Evolutionary conservation across 2,329 filamentous ascomycete genomes (phyloP).

Genomic region (Claviceps capensis): DNA sequence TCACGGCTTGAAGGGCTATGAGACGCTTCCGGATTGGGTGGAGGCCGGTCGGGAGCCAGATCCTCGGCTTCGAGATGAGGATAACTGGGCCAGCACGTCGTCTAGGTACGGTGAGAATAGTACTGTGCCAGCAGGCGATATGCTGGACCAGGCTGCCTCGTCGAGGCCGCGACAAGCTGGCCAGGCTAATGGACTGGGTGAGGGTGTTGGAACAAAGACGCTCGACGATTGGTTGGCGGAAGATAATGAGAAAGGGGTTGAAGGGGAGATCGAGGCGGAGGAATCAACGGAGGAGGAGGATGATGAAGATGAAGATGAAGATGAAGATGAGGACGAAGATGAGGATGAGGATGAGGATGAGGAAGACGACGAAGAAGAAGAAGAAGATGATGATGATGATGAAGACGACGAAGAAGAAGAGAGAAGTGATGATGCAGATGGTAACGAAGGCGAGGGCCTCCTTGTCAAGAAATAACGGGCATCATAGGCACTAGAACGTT

Average conservation of each 20-base stretch:
- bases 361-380: background rate
- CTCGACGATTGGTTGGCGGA: constrained; percentile 89
- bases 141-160: constrained; percentile 42
- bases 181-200: constrained; percentile 37
- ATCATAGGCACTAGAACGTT: no score
- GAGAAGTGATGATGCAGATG: constrained; percentile 32
- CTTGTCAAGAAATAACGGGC: constrained; percentile 22
- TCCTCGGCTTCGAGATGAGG: constrained; percentile 52
- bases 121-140: constrained; percentile 45
- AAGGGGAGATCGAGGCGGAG: constrained; percentile 37
- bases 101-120: constrained; percentile 20
- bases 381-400: constrained; percentile 34
- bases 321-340: constrained; percentile 36
- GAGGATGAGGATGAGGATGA: constrained; percentile 36
- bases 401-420: constrained; percentile 15
- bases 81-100: constrained; percentile 16
- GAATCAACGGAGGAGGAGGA: constrained; percentile 38
- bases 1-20: constrained; percentile 66
- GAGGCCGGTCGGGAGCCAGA: constrained; percentile 67
- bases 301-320: constrained; percentile 36
- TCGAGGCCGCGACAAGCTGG: constrained; percentile 19
- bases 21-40: constrained; percentile 74
- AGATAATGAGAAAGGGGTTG: constrained; percentile 43
- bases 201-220: constrained; percentile 53
- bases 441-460: constrained; percentile 29